Conservation (phyloP, 163 green algal species). For the Scenedesmus sp. region DNA sequence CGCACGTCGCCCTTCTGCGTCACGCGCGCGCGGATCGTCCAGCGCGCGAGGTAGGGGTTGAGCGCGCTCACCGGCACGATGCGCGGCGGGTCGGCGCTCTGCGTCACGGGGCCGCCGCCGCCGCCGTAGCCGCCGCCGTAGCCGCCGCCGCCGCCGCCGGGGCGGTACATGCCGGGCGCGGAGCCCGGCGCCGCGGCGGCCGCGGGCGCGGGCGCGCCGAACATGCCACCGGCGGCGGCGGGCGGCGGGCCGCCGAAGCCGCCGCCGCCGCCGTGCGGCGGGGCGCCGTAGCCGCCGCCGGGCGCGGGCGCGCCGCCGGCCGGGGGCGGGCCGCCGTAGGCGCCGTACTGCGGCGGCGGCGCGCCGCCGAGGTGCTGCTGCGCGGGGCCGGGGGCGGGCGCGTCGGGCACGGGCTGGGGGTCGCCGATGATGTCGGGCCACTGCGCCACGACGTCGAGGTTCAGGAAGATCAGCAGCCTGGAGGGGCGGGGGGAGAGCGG, state of each 20-base stretch:
- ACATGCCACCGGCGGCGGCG: conserved; percentile 34
- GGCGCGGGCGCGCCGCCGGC: too few relatives aligned
- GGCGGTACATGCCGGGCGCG: not conserved
- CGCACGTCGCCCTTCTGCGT: conserved; percentile 85
- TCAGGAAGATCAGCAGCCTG: conserved; percentile 82
- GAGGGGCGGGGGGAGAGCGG: not conserved
- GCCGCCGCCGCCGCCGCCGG: conserved; percentile 13
- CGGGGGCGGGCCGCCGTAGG: conserved; percentile 4
- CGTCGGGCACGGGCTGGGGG: not conserved
- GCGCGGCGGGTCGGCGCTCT: conserved; percentile 18
- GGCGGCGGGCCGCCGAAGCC: conserved; percentile 26
- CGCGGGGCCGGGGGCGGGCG: not conserved
- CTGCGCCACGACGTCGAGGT: conserved; percentile 47
- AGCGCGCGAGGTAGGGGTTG: conserved; percentile 94
- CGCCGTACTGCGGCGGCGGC: too few relatives aligned
- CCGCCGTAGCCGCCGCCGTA: conserved; percentile 55
- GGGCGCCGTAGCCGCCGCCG: conserved; percentile 44
- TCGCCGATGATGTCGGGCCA: conserved; percentile 23
- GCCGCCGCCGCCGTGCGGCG: conserved; percentile 13
- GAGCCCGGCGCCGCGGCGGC: conserved; percentile 14
- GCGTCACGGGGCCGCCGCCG: not conserved
- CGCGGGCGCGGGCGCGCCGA: conserved; percentile 30
- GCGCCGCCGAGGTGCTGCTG: not conserved
- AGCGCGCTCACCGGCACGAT: conserved; percentile 92
- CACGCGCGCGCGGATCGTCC: conserved; percentile 91